A percentile compares a stretch with the other conserved stretches of the same genome.
Evolutionary conservation across 2,329 filamentous ascomycete genomes (phyloP).

Genomic region (Alternaria triticina): DNA sequence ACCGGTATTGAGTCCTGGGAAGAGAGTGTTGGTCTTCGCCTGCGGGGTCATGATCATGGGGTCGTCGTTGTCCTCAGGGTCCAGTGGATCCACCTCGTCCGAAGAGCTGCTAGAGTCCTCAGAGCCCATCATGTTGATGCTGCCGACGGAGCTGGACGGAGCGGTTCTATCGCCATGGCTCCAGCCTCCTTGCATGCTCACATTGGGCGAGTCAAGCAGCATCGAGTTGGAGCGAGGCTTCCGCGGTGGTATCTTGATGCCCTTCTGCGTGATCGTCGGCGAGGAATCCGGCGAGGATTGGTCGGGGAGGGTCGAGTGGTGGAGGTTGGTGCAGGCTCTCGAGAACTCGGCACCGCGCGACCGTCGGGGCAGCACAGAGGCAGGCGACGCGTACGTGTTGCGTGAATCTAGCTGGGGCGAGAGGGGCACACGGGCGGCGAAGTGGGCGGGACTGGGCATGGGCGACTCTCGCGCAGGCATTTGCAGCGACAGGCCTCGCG

Average conservation of each 20-base stretch:
- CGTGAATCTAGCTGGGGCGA: constrained; percentile 87
- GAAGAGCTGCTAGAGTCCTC: constrained; percentile 77
- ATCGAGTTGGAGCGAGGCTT: constrained; percentile 52
- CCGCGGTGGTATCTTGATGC: constrained; percentile 64
- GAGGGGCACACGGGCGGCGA: constrained; percentile 69
- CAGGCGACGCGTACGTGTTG: constrained; percentile 80
- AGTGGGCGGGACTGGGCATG: constrained; percentile 56
- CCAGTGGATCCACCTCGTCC: constrained; percentile 60
- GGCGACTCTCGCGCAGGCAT: constrained; percentile 64
- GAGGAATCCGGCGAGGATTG: constrained; percentile 88
- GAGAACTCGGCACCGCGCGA: constrained; percentile 94
- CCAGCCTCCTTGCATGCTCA: constrained; percentile 67
- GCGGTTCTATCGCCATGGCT: constrained; percentile 57
- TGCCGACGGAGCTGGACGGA: constrained; percentile 78
- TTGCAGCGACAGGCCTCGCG: constrained; percentile 72
- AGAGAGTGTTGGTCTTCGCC: constrained; percentile 63
- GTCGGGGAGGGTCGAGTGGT: constrained; percentile 93
- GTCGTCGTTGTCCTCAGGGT: constrained; percentile 63
- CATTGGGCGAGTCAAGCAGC: constrained; percentile 68
- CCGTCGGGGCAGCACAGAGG: constrained; percentile 84
- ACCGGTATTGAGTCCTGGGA: constrained; percentile 39
- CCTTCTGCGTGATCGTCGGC: constrained; percentile 77
- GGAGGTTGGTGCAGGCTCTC: constrained; percentile 88
- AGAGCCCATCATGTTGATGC: constrained; percentile 77
- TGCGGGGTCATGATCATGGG: constrained; percentile 84